A percentile compares a stretch with the other conserved stretches of the same genome.
These are phyloP conservation scores for Gracilaria domingensis DNA, from an alignment of 23 red algal species.

Conservation along the genomic window DNA sequence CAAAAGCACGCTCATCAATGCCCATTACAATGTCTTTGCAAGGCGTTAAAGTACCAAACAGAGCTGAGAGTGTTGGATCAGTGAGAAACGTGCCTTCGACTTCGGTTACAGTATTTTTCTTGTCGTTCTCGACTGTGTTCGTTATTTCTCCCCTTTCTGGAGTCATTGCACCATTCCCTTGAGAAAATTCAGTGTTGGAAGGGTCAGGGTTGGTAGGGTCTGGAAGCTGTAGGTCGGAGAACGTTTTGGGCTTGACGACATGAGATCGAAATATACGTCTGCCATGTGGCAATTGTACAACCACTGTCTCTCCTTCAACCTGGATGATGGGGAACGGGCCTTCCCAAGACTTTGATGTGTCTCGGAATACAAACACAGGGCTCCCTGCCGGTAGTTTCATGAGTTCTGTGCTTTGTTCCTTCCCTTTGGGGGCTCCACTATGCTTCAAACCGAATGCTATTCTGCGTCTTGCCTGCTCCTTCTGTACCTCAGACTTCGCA, in stretches of 20 bases:
- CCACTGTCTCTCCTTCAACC: constrained; percentile 19
- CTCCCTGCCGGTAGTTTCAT: neutral
- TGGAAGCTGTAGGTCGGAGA: neutral
- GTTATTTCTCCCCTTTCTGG: too few species aligned
- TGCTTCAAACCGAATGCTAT: constrained; percentile 20
- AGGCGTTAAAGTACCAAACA: too few species aligned
- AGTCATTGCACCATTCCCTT: too few species aligned
- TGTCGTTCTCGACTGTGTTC: too few species aligned
- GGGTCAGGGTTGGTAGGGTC: too few species aligned
- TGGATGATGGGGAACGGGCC: constrained; percentile 15
- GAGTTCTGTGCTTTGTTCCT: neutral
- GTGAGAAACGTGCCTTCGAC: too few species aligned
- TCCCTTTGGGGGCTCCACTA: neutral
- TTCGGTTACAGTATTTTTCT: too few species aligned
- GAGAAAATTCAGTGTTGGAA: too few species aligned
- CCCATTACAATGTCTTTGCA: too few species aligned
- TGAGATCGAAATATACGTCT: constrained; percentile 17
- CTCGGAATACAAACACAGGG: neutral
- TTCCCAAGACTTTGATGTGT: neutral
- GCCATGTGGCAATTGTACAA: neutral
- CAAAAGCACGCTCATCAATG: too few species aligned
- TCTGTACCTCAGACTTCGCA: neutral
- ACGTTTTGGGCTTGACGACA: constrained; percentile 11
- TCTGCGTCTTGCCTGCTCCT: constrained; percentile 35
- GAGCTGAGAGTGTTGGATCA: too few species aligned